Conservation (phyloP, 2,329 filamentous ascomycete species). For the Aspergillus udagawae region DNA sequence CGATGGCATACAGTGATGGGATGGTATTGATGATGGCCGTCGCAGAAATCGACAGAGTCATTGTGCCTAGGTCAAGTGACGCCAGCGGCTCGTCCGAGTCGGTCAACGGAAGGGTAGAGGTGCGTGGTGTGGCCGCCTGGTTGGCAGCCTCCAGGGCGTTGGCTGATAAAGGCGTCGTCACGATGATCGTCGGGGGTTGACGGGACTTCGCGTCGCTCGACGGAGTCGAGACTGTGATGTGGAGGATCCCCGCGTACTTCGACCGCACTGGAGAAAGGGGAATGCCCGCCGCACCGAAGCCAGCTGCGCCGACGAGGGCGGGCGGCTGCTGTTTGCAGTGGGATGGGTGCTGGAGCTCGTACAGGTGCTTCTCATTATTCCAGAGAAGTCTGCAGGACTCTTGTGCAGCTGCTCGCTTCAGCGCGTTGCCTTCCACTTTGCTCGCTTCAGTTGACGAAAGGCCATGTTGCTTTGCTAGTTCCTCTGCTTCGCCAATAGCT, state of each 20-base stretch:
- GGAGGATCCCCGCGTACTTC: constrained; percentile 33
- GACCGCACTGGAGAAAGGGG: constrained; percentile 30
- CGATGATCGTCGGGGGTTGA: constrained; percentile 34
- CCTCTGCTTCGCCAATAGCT: constrained; percentile 44
- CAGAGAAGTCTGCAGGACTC: constrained; percentile 46
- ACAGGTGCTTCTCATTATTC: constrained; percentile 37
- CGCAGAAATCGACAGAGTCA: constrained; percentile 39
- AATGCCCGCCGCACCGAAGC: constrained; percentile 31
- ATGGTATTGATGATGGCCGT: constrained; percentile 38
- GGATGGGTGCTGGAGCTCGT: constrained; percentile 46
- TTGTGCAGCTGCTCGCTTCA: constrained; percentile 41
- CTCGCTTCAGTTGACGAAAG: constrained; percentile 39
- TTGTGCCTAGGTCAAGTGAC: constrained; percentile 41
- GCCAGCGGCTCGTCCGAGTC: constrained; percentile 39
- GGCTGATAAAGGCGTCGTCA: constrained; percentile 35
- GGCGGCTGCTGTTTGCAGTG: constrained; percentile 29
- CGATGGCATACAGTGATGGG: constrained; percentile 46
- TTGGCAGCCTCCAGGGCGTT: constrained; percentile 32
- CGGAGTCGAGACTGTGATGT: constrained; percentile 38
- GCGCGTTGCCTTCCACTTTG: constrained; percentile 42
- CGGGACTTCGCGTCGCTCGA: constrained; percentile 10
- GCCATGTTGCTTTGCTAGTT: constrained; percentile 37
- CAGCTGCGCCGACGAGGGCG: constrained; percentile 31
- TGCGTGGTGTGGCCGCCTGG: constrained; percentile 30
- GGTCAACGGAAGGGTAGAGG: constrained; percentile 38